Percentiles rank a stretch among this genome's conserved stretches.
Evolutionary conservation across 108 stramenopile species (phyloP).

Genomic region (Phaeodactylum tricornutum): DNA sequence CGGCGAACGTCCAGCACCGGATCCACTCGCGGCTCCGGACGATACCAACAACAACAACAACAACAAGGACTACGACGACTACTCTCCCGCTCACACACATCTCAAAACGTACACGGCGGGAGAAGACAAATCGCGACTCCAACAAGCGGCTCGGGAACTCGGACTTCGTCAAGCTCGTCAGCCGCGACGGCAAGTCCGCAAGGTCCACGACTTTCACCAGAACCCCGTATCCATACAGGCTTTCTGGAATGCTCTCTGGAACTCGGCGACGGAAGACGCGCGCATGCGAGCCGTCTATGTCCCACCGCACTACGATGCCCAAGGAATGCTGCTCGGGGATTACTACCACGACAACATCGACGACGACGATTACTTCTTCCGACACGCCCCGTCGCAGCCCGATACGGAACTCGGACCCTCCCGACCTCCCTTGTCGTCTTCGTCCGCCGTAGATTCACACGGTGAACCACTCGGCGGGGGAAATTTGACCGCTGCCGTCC

Average conservation of each 20-base stretch:
- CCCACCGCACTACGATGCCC: constrained; percentile 1
- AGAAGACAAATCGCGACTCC: constrained; percentile 40
- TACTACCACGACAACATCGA: too few species aligned
- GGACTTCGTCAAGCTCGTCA: constrained; percentile 27
- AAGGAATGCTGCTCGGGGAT: background rate
- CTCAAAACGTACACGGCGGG: constrained; percentile 57
- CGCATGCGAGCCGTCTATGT: constrained; percentile 22
- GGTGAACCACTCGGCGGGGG: constrained; percentile 13
- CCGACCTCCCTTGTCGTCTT: constrained; percentile 4
- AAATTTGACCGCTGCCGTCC: constrained; percentile 20
- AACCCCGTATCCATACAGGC: constrained; percentile 7
- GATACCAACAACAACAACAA: too few species aligned
- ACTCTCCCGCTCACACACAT: too few species aligned
- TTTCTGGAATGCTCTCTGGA: too few species aligned
- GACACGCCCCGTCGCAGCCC: too few species aligned
- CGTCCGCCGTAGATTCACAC: constrained; percentile 1
- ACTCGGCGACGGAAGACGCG: constrained; percentile 7
- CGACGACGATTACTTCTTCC: too few species aligned
- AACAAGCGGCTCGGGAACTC: constrained; percentile 39
- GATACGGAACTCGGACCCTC: too few species aligned
- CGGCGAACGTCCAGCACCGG: too few species aligned
- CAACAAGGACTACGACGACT: too few species aligned
- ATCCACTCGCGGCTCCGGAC: too few species aligned
- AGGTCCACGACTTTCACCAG: background rate
- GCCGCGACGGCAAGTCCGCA: constrained; percentile 23